phyloP scores from a whole-genome alignment of 306 rosid species.

The Mimosa bimucronata region DNA sequence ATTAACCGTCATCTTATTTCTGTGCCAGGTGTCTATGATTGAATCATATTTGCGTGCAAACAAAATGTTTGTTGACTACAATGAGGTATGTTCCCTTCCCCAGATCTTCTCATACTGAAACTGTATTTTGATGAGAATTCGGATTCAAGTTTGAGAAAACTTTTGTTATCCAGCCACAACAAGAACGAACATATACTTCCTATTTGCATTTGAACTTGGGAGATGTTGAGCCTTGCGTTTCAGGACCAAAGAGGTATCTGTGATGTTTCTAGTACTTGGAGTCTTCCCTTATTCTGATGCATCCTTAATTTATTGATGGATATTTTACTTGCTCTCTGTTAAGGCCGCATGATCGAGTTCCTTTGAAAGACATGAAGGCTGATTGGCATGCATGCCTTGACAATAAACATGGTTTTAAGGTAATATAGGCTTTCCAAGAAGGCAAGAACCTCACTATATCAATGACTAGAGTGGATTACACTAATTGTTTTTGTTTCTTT shows the following conservation, averaged over 20 bases:
- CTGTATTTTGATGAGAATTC: background rate
- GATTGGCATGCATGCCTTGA: conserved; percentile 19
- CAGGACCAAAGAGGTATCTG: conserved; percentile 19
- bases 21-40: conserved; percentile 1
- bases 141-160: background rate
- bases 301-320: background rate
- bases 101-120: background rate
- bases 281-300: background rate
- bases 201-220: background rate
- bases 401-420: conserved; percentile 11
- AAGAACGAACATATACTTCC: background rate
- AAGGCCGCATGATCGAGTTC: conserved; percentile 6
- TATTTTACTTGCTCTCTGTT: background rate
- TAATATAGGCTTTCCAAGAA: background rate
- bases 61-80: conserved; percentile 14
- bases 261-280: background rate
- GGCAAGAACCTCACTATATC: background rate
- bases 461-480: background rate
- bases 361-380: conserved; percentile 14
- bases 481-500: background rate
- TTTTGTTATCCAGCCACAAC: conserved; percentile 4
- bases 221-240: conserved; percentile 17
- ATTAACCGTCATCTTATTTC: background rate
- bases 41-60: background rate
- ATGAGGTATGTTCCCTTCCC: background rate